phyloP scores from a whole-genome alignment of 139 green algal genomes.

The Deuterostichococcus epilithicus region DNA sequence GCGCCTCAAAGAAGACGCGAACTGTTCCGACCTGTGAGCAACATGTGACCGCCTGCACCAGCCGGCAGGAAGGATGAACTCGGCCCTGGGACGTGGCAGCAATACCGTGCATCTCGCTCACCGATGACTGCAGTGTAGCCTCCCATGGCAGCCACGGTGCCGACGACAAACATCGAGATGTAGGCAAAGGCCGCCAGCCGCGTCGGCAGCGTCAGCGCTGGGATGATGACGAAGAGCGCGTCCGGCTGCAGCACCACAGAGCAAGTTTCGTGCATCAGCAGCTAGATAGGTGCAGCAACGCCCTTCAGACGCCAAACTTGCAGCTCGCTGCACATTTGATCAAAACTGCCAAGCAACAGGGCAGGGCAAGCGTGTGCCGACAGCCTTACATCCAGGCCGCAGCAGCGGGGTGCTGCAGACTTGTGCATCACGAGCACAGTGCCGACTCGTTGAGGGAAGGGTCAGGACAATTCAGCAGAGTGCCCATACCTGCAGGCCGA shows the following conservation, averaged over 20 bases:
- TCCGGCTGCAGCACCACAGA: slow-evolving; percentile 57
- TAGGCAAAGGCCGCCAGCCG: slow-evolving; percentile 83
- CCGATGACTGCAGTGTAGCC: slow-evolving; percentile 88
- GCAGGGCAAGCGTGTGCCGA: background rate
- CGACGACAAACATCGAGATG: slow-evolving; percentile 91
- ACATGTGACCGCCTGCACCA: background rate
- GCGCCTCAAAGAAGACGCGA: background rate
- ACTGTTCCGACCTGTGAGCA: background rate
- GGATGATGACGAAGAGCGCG: slow-evolving; percentile 94
- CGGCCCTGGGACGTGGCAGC: no score
- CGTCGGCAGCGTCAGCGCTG: slow-evolving; percentile 89
- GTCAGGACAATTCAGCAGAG: background rate
- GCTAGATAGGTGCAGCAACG: no score
- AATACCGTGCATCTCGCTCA: slow-evolving; percentile 9
- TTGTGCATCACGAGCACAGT: no score
- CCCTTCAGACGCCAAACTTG: no score
- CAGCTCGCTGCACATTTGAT: no score
- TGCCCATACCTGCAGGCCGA: slow-evolving; percentile 74
- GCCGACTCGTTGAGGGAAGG: background rate
- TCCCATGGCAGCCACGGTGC: slow-evolving; percentile 93
- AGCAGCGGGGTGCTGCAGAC: no score
- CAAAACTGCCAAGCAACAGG: no score
- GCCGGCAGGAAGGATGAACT: background rate
- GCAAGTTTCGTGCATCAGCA: no score
- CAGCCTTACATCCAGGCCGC: background rate